phyloP scores from a whole-genome alignment of 2,329 filamentous ascomycete species.

The Xylariaceae sp. region DNA sequence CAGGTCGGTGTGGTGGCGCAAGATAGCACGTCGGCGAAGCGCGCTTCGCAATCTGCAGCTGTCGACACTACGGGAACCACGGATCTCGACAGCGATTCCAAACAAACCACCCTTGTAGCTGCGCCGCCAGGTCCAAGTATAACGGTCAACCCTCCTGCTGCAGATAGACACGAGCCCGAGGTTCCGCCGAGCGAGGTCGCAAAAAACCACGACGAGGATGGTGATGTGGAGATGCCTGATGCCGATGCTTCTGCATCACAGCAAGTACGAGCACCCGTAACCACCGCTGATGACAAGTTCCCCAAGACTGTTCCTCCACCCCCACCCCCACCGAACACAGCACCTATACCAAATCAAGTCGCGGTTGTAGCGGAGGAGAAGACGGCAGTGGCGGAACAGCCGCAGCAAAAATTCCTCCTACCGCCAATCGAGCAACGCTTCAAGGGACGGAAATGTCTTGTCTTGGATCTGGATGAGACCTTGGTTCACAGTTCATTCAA shows the following conservation, averaged over 20 bases:
- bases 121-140: conserved; percentile 37
- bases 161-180: conserved; percentile 35
- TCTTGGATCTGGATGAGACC: conserved; percentile 94
- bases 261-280: conserved; percentile 36
- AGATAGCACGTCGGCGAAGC: conserved; percentile 39
- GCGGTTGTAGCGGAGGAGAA: conserved; percentile 35
- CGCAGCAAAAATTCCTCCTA: conserved; percentile 67
- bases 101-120: conserved; percentile 41
- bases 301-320: conserved; percentile 45
- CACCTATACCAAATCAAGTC: conserved; percentile 33
- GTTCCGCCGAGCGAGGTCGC: conserved; percentile 32
- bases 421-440: conserved; percentile 79
- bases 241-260: conserved; percentile 49
- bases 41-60: conserved; percentile 44
- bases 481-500: conserved; percentile 99
- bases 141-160: conserved; percentile 40
- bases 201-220: conserved; percentile 48
- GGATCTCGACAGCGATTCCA: conserved; percentile 45
- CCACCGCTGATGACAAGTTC: conserved; percentile 36
- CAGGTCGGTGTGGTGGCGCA: conserved; percentile 30
- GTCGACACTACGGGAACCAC: conserved; percentile 45
- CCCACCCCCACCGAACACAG: conserved; percentile 45
- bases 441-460: conserved; percentile 86
- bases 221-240: conserved; percentile 68
- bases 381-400: conserved; percentile 44